phyloP scores from a whole-genome alignment of 306 rosid species.

The Malus sieversii region DNA sequence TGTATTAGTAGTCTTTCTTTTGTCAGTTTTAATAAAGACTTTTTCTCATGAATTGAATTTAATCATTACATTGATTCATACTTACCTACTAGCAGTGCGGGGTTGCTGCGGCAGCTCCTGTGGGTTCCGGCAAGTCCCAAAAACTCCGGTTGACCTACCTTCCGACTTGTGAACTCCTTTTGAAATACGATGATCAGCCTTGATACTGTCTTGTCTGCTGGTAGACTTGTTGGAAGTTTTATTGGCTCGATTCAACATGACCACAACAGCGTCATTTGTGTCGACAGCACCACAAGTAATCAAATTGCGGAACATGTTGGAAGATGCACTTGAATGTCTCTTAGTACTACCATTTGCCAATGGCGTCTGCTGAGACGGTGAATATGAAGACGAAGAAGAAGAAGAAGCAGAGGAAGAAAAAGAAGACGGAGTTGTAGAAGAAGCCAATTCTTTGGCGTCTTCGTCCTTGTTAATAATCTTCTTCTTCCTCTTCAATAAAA shows the following conservation, averaged over 20 bases:
- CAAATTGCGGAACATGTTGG: conserved; percentile 47
- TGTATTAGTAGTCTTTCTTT: background rate
- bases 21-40: background rate
- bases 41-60: background rate
- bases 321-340: conserved; percentile 43
- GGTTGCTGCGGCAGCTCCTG: conserved; percentile 24
- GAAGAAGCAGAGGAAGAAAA: conserved; percentile 8
- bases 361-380: conserved; percentile 6
- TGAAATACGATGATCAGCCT: conserved; percentile 17
- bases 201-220: background rate
- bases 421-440: conserved; percentile 27
- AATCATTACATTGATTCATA: background rate
- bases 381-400: background rate
- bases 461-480: background rate
- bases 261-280: conserved; percentile 40
- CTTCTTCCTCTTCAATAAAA: conserved; percentile 10
- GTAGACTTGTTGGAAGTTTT: conserved; percentile 7
- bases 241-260: conserved; percentile 13
- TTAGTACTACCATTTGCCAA: conserved; percentile 25
- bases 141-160: conserved; percentile 44
- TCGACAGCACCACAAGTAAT: conserved; percentile 49
- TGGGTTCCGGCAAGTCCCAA: conserved; percentile 33
- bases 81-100: background rate
- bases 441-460: conserved; percentile 15
- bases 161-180: conserved; percentile 23